Base-by-base conservation (phyloP, 1,139 yeast genomes). In the Hyphopichia fennica region DNA sequence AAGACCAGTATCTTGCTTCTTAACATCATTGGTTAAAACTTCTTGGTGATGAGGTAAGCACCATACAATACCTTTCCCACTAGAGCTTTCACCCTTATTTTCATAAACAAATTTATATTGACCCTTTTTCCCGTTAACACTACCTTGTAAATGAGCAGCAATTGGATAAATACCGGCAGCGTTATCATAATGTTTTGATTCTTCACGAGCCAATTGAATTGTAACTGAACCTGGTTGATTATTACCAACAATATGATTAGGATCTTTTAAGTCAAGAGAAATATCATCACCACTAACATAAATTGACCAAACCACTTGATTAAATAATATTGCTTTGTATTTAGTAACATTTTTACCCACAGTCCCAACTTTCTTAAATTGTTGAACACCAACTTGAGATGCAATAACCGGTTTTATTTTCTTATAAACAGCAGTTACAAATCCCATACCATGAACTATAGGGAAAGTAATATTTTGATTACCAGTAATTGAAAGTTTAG, bases 1-100 rank as follows among this genome's bases (percentile, higher is more conserved):
- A 32, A 84, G 52, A 8, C 66, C 67, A 0, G 79, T 66, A 27
- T 56, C 60, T 15, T 47, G 46, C 3, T 44, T 47, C 25, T 50
- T 52, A 6, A 56, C 44, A 2, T 47, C 47, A 27, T 51, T 46
- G n/a, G 42, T 37, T 19, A 82, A 69, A 0, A 77, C 64, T 18
- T 69, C 72, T 43, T 76, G 79, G 49, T 85, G 93, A 56, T 86
- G 95, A 1, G 93, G 93, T 17, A 84, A 68, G 68, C 69, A 81
- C 74, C 70, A 77, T 51, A 72, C 57, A n/a, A 73, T 46, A 1
- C 69, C 60, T n/a, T 55, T 49, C 1, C 69, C 67, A 5, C 60
- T 50, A 39, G 51, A 52, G 1, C 73, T 67, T 2, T 42, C 39
- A 4, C 77, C 77, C 23, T 50, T 45, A 39, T 57, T 53, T 6